Conservation (phyloP, 139 green algal species). For the Coccomyxa sp. region DNA sequence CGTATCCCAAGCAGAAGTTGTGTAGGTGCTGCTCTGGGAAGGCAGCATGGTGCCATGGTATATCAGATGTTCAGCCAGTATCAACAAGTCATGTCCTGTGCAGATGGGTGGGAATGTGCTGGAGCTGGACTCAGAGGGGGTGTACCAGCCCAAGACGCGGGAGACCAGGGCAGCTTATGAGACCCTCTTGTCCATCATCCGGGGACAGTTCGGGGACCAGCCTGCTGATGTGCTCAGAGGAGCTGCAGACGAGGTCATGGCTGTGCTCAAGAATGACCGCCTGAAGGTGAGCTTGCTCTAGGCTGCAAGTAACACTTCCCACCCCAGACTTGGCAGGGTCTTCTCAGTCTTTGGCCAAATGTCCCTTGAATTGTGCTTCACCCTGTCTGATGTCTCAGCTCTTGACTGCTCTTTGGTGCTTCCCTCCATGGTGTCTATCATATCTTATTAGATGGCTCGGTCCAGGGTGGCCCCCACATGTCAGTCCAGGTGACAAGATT, state of each 20-base stretch:
- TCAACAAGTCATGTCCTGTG: not conserved
- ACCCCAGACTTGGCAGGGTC: too few relatives aligned
- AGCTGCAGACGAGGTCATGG: constrained; percentile 95
- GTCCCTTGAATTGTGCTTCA: too few relatives aligned
- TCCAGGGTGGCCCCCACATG: too few relatives aligned
- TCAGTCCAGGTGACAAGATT: too few relatives aligned
- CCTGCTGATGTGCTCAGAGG: constrained; percentile 89
- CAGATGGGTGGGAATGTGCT: constrained; percentile 55
- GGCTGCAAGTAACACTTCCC: too few relatives aligned
- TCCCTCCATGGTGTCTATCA: too few relatives aligned
- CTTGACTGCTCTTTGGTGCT: too few relatives aligned
- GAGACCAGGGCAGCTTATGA: constrained; percentile 95
- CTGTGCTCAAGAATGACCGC: constrained; percentile 82
- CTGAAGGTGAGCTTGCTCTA: constrained; percentile 26
- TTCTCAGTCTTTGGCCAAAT: too few relatives aligned
- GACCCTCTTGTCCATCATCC: constrained; percentile 78
- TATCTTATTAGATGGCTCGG: too few relatives aligned
- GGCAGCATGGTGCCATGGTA: too few relatives aligned
- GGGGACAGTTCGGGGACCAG: constrained; percentile 89
- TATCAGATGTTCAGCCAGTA: too few relatives aligned
- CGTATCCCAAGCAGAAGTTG: not conserved
- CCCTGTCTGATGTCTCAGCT: too few relatives aligned
- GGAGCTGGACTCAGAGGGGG: constrained; percentile 68
- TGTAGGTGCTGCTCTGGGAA: not conserved
- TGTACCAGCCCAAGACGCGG: constrained; percentile 71